Evolutionary conservation across 208 protist species (phyloP), one percentile per base, ranked within the genome.

Genomic region (Leptomonas seymouri): DNA sequence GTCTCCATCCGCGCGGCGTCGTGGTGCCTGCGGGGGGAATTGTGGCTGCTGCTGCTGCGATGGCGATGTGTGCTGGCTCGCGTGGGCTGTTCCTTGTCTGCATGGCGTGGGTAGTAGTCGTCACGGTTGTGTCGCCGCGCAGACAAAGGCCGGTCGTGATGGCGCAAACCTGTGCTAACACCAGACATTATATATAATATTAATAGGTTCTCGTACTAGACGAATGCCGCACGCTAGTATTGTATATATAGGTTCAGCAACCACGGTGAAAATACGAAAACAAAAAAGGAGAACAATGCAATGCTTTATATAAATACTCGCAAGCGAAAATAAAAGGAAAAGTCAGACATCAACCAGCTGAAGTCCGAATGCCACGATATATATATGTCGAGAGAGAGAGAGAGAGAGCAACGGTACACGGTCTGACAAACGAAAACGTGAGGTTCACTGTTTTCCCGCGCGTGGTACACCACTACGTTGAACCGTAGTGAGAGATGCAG

Each of bases 31-130:
- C 31, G 71, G 0, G 65, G 63, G 0, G 61, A 67, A 34, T n/a
- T 64, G 20, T 46, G 71, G 20, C 48, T 51, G 49, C 72, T 71
- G 8, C 66, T 67, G 64, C 61, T 67, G 31, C 46, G 60, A 45
- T 76, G 71, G 14, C 60, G 71, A 41, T 76, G 59, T n/a, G 55
- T 36, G 55, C 54, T 57, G 36, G 67, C 42, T 12, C 25, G 70
- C 41, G 55, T 18, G 8, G 54, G 34, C 28, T 20, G 61, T 7
- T 63, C 61, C 7, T 9, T 39, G 9, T 56, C 54, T 23, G 11
- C 41, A 28, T 28, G 53, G 23, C 39, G 60, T 15, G 44, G 8
- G 42, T 69, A 50, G 46, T 53, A 30, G 11, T 51, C 76, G 14
- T 70, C 60, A n/a, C 54, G 63, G 23, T 21, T 50, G 54, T 68